Evolutionary conservation across 1,284 basidiomycete genomes (phyloP), one percentile per base, ranked within the genome.

Genomic region (Irpex lacteus): DNA sequence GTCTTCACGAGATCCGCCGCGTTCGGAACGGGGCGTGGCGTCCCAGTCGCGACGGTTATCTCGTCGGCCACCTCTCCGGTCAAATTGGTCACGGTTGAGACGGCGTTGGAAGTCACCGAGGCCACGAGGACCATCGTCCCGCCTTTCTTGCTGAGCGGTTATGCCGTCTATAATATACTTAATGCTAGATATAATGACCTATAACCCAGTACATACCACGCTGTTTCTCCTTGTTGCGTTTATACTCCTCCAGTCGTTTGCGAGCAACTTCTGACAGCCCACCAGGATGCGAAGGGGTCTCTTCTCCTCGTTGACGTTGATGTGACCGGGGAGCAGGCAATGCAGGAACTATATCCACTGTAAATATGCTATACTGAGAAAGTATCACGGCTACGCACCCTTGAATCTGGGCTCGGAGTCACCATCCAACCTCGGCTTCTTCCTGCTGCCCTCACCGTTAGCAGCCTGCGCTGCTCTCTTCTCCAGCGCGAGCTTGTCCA

Each of bases 231-330:
- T 85, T 78, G 65, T 83, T 85, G 65, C 81, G 84, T 61, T 91
- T 83, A 70, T 92, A 78, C 65, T 95, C 95, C 62, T 96, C 94
- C 36, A 98, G 76, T 65, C 85, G 79, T 68, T 84, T 82, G 32
- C 88, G 81, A 7, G 90, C 94, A 1, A 80, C 77, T 32, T 94
- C 90, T 0, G 92, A 92, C 36, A 98, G 78, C 9, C 96, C 96
- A 57, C 93, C 91, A 0, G 93, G 90, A 73, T 96, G 93, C n/a
- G 95, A 96, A 0, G 96, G 96, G 0, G 96, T 98, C 69, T 97
- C 95, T 68, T 92, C 91, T 0, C 89, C 92, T 69, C 91, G 80
- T 65, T 92, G 88, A 9, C 96, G 85, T 1, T 83, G 75, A 70
- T 90, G 86, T 47, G 79, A 80, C 11, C 87, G 83, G 15, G 82